A percentile compares a stretch with the other conserved stretches of the same genome.
These are phyloP conservation scores for Lithohypha guttulata DNA, from an alignment of 2,329 filamentous ascomycete genomes.

Conservation along the genomic window DNA sequence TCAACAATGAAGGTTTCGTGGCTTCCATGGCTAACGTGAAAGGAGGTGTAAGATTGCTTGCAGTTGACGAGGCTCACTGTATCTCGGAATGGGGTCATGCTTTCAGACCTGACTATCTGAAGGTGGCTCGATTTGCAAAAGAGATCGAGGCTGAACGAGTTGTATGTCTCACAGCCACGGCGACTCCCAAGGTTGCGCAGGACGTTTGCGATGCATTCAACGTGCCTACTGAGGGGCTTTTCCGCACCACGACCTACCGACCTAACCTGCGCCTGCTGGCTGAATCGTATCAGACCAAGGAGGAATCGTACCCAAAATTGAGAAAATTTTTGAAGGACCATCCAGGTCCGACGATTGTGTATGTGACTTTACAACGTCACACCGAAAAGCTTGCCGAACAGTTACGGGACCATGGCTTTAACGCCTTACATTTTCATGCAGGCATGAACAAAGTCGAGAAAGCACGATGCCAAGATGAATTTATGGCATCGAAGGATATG, in stretches of 20 bases:
- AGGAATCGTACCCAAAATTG: slow-evolving; percentile 67
- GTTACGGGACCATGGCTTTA: slow-evolving; percentile 27
- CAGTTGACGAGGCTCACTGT: slow-evolving; percentile 88
- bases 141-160: slow-evolving; percentile 78
- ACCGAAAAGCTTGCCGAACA: slow-evolving; percentile 30
- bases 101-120: slow-evolving; percentile 71
- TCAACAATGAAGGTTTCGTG: slow-evolving; percentile 63
- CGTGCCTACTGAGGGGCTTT: slow-evolving; percentile 39
- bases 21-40: slow-evolving; percentile 59
- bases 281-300: neutral
- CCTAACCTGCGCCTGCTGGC: slow-evolving; percentile 46
- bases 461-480: slow-evolving; percentile 39
- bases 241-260: slow-evolving; percentile 71
- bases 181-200: slow-evolving; percentile 63
- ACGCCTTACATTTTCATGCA: slow-evolving; percentile 38
- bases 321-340: slow-evolving; percentile 41
- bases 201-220: slow-evolving; percentile 67
- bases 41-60: slow-evolving; percentile 53
- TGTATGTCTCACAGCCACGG: slow-evolving; percentile 84
- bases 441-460: slow-evolving; percentile 63
- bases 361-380: slow-evolving; percentile 30
- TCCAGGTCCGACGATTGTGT: slow-evolving; percentile 44
- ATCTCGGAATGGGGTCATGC: slow-evolving; percentile 97
- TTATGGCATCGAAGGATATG: slow-evolving; percentile 35
- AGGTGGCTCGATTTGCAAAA: slow-evolving; percentile 49